Percentiles rank a stretch among this genome's conserved stretches.
phyloP scores from a whole-genome alignment of 2,329 filamentous ascomycete species.

The Cladosporium sp. region DNA sequence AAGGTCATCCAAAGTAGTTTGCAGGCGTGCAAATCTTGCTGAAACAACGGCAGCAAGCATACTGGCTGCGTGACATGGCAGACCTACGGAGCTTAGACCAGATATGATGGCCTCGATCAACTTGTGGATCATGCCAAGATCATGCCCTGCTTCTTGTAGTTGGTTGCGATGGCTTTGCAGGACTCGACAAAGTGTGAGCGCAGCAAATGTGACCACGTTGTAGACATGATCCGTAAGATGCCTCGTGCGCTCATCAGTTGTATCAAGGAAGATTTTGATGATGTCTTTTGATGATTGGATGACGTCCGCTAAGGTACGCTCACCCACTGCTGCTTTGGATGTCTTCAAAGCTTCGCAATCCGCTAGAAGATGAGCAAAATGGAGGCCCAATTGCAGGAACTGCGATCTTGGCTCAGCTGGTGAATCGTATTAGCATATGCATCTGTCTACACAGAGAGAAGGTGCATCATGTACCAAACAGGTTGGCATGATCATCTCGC shows the following conservation, averaged over 20 bases:
- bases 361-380: conserved; percentile 48
- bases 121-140: background rate
- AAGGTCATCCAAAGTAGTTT: background rate
- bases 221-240: conserved; percentile 53
- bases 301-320: conserved; percentile 41
- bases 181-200: conserved; percentile 43
- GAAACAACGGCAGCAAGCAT: conserved; percentile 8
- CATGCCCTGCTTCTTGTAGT: background rate
- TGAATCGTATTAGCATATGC: background rate
- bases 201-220: conserved; percentile 51
- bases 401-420: conserved; percentile 50
- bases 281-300: conserved; percentile 44
- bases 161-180: conserved; percentile 28
- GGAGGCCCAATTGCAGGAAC: conserved; percentile 51
- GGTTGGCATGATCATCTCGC: background rate
- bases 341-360: conserved; percentile 46
- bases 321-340: background rate
- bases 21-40: background rate
- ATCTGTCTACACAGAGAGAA: background rate
- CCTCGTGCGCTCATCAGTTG: conserved; percentile 47
- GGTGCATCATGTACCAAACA: background rate
- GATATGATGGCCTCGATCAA: background rate
- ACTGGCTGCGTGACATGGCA: conserved; percentile 1
- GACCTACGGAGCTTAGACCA: background rate
- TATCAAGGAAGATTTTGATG: conserved; percentile 47